Conservation (phyloP, 352 stramenopile species). For the Globisporangium rhizosaccharum region DNA sequence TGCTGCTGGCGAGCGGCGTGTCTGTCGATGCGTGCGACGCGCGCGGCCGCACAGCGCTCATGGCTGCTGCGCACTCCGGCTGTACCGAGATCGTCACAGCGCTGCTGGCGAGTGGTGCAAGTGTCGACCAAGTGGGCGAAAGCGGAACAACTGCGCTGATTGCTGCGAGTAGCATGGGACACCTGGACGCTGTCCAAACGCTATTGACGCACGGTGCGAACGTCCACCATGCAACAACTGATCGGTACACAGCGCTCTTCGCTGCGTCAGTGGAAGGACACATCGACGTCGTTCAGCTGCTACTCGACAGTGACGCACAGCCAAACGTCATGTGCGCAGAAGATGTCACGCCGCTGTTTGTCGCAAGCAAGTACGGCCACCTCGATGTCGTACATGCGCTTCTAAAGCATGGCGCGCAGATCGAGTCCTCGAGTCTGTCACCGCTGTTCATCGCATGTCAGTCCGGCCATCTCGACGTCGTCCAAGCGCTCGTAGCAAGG, state of each 20-base stretch:
- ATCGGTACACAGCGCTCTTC: background rate
- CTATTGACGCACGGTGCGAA: background rate
- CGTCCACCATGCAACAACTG: no score
- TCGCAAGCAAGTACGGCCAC: background rate
- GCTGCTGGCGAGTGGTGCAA: background rate
- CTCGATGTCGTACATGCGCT: background rate
- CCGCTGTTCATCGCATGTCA: background rate
- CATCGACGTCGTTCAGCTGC: background rate
- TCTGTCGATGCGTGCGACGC: background rate
- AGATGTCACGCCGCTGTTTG: background rate
- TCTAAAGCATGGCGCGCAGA: background rate
- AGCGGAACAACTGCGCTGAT: conserved; percentile 1
- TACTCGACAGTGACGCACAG: background rate
- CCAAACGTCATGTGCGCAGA: background rate
- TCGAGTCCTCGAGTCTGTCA: background rate
- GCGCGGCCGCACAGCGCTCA: background rate
- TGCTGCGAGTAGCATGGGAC: background rate
- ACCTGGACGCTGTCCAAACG: background rate
- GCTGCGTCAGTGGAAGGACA: background rate
- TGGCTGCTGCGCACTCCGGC: background rate
- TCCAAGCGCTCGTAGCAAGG: background rate
- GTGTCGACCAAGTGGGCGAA: background rate
- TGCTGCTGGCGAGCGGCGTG: conserved; percentile 33
- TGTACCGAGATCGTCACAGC: background rate
- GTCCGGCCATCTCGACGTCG: background rate